phyloP scores from a whole-genome alignment of 2,329 filamentous ascomycete genomes.

The Paecilomyces sp. region DNA sequence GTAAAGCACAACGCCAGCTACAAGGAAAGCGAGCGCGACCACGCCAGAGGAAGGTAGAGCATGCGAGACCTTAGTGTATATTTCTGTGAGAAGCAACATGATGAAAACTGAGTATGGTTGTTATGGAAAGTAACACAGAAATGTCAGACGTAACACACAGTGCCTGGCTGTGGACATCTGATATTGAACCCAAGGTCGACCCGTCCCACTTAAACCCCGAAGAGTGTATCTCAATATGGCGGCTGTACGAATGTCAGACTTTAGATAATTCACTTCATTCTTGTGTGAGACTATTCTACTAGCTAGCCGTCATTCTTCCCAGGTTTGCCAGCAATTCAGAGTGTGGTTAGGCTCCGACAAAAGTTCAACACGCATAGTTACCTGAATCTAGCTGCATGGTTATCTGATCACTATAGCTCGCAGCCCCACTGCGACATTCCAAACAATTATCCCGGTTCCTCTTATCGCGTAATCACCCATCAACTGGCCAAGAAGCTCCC shows the following conservation, averaged over 20 bases:
- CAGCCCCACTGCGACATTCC: no score
- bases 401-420: no score
- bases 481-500: not conserved
- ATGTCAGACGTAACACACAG: not conserved
- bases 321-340: no score
- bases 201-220: not conserved
- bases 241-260: not conserved
- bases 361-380: no score
- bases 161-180: not conserved
- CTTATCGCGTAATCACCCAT: no score
- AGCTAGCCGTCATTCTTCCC: no score
- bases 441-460: no score
- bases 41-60: not conserved
- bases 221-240: not conserved
- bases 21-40: not conserved
- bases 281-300: no score
- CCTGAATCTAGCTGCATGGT: no score
- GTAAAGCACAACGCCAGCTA: conserved; percentile 1
- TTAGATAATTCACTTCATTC: not conserved
- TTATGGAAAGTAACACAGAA: not conserved
- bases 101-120: not conserved
- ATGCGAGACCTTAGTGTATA: not conserved
- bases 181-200: not conserved
- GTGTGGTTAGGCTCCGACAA: no score
- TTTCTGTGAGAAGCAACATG: not conserved